A percentile compares a stretch with the other conserved stretches of the same genome.
These are phyloP conservation scores for Tylopilus felleus DNA, from an alignment of 768 basidiomycete genomes.

Conservation along the genomic window DNA sequence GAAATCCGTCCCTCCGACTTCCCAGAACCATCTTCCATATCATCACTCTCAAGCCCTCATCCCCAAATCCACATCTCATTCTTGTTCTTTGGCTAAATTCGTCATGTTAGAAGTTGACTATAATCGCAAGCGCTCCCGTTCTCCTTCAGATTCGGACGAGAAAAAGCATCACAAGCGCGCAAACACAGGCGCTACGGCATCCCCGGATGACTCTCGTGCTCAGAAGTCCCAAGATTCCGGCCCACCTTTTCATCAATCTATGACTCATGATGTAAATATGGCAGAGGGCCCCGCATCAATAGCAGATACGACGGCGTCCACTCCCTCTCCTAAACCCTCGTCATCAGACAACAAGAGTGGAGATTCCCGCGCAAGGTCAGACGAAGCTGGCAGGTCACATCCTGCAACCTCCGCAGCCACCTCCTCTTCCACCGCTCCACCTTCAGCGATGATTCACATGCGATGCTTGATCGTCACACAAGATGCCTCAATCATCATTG, in stretches of 20 bases:
- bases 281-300: slow-evolving; percentile 40
- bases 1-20: slow-evolving; percentile 42
- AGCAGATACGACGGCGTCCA: slow-evolving; percentile 49
- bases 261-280: slow-evolving; percentile 63
- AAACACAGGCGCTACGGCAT: slow-evolving; percentile 69
- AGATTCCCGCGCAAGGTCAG: slow-evolving; percentile 33
- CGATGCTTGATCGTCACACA: slow-evolving; percentile 98
- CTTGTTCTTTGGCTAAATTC: slow-evolving; percentile 50
- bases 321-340: slow-evolving; percentile 52
- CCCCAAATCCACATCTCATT: slow-evolving; percentile 37
- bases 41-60: slow-evolving; percentile 46
- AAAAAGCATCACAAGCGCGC: slow-evolving; percentile 80
- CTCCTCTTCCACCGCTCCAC: slow-evolving; percentile 49
- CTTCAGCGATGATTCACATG: slow-evolving; percentile 91
- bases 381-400: slow-evolving; percentile 38
- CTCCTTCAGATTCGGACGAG: slow-evolving; percentile 76
- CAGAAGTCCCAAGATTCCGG: slow-evolving; percentile 45
- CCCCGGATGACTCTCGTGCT: slow-evolving; percentile 59
- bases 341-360: slow-evolving; percentile 44
- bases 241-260: slow-evolving; percentile 37
- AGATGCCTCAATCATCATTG: slow-evolving; percentile 99
- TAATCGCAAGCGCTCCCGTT: slow-evolving; percentile 84
- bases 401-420: slow-evolving; percentile 47
- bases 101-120: slow-evolving; percentile 85
- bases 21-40: slow-evolving; percentile 36